phyloP scores from a whole-genome alignment of 164 flowering plant genomes.

The Umbilicus rupestris region DNA sequence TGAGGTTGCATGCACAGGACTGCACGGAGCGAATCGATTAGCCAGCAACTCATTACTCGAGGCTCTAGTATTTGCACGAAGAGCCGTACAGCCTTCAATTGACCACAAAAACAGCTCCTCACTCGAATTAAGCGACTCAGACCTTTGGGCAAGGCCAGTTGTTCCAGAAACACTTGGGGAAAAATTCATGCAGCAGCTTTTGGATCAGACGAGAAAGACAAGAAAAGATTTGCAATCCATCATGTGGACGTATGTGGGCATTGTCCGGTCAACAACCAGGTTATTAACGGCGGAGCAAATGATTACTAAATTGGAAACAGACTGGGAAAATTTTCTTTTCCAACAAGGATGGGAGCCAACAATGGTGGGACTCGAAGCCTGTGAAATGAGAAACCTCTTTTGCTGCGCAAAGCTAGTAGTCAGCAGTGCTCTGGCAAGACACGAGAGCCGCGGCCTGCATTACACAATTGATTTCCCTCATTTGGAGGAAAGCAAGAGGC shows the following conservation, averaged over 20 bases:
- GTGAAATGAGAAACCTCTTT: slow-evolving; percentile 90
- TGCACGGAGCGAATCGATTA: slow-evolving; percentile 96
- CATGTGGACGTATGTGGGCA: slow-evolving; percentile 93
- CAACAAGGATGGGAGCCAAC: slow-evolving; percentile 72
- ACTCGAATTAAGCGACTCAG: slow-evolving; percentile 24
- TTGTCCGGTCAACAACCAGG: slow-evolving; percentile 72
- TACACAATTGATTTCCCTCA: slow-evolving; percentile 81
- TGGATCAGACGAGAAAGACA: slow-evolving; percentile 34
- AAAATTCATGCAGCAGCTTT: slow-evolving; percentile 26
- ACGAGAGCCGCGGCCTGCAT: slow-evolving; percentile 95
- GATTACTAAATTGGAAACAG: slow-evolving; percentile 57
- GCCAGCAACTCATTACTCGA: slow-evolving; percentile 96
- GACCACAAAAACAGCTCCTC: slow-evolving; percentile 41
- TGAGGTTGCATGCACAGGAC: slow-evolving; percentile 96
- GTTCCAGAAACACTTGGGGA: slow-evolving; percentile 40
- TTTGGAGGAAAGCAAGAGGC: slow-evolving; percentile 73
- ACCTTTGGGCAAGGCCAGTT: slow-evolving; percentile 49
- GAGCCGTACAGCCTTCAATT: slow-evolving; percentile 84
- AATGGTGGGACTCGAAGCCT: slow-evolving; percentile 80
- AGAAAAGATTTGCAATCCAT: slow-evolving; percentile 59
- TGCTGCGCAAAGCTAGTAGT: slow-evolving; percentile 89
- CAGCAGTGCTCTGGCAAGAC: slow-evolving; percentile 86
- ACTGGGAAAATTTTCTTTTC: slow-evolving; percentile 74
- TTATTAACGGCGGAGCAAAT: slow-evolving; percentile 54
- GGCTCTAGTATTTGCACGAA: slow-evolving; percentile 84